Evolutionary conservation across 495 filamentous ascomycete species (phyloP), one percentile per base, ranked within the genome.

Genomic region (Aspergillus ostianus): DNA sequence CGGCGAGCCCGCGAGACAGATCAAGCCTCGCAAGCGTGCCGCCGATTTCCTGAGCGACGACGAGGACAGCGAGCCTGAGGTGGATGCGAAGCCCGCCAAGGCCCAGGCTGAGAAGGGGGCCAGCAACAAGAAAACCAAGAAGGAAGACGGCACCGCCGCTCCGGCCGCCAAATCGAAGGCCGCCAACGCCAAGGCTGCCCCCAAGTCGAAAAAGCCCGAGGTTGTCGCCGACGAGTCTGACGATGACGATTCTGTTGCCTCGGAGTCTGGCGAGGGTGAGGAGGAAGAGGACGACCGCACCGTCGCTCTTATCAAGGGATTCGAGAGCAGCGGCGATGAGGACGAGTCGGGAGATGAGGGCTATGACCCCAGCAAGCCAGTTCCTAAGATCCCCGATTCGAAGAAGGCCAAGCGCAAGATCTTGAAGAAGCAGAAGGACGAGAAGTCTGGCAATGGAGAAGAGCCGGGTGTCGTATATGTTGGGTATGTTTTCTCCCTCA

Each of bases 381-480:
- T 93, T 18, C 81, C 84, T 23, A 70, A 71, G 56, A 73, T 83
- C 45, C 87, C 87, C 29, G 80, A 86, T 53, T 84, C 83, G 55
- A 85, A 88, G 72, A 82, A 87, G 63, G 74, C 84, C n/a, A 82
- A 87, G 72, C 74, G 82, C 57, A 78, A 83, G 62, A 77, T 80
- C 51, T 73, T 80, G 56, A 83, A 83, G 70, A 74, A 80, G 60
- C 74, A 75, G 53, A 79, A 80, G 60, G 62, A 65, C 27, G 48
- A 59, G 27, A 72, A 66, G 36, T 63, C 72, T 55, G 71, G 68
- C 15, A 41, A 10, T 10, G 60, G 68, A 6, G 80, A 80, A 27
- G 85, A 84, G 49, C 88, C 88, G 1, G 92, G 93, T 26, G 86
- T 93, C 45, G 80, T 97, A 66, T 97, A 96, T 73, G 78, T 98